Percentiles rank a stretch among this genome's conserved stretches.
Conservation (phyloP, 495 filamentous ascomycete genomes). For the Chaetomium cochliodes region DNA sequence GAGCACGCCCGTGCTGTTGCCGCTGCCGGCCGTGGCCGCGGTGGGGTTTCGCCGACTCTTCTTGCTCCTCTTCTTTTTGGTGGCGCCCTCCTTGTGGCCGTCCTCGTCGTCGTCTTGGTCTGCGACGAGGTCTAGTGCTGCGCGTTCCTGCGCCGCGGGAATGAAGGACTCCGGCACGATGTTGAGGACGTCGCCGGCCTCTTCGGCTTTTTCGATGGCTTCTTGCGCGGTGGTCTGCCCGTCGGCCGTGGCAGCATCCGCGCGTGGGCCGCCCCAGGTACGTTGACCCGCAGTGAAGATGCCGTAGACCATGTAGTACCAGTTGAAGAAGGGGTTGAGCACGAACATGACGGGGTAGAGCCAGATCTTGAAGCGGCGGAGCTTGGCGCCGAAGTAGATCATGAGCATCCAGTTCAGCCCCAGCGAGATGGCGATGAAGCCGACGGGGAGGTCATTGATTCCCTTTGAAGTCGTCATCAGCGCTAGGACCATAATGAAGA, state of each 20-base stretch:
- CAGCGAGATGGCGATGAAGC: conserved; percentile 92
- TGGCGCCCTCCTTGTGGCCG: conserved; percentile 39
- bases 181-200: conserved; percentile 85
- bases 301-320: conserved; percentile 91
- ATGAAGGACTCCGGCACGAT: conserved; percentile 89
- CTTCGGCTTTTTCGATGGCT: conserved; percentile 76
- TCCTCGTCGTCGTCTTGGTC: conserved; percentile 17
- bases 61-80: not conserved
- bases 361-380: conserved; percentile 89
- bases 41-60: not conserved
- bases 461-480: conserved; percentile 80
- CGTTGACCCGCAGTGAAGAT: conserved; percentile 91
- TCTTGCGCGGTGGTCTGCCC: conserved; percentile 74
- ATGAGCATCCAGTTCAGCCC: conserved; percentile 95
- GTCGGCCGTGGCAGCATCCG: conserved; percentile 86
- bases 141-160: conserved; percentile 56
- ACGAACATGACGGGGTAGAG: conserved; percentile 96
- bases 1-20: conserved; percentile 44
- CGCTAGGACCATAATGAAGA: conserved; percentile 92
- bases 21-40: conserved; percentile 28
- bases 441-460: conserved; percentile 76
- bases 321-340: conserved; percentile 96
- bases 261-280: conserved; percentile 94
- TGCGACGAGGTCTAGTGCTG: conserved; percentile 12
- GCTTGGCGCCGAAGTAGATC: conserved; percentile 88